A percentile compares a stretch with the other conserved stretches of the same genome.
These are phyloP conservation scores for Penicillium verrucosum DNA, from an alignment of 2,329 filamentous ascomycete genomes.

Conservation along the genomic window DNA sequence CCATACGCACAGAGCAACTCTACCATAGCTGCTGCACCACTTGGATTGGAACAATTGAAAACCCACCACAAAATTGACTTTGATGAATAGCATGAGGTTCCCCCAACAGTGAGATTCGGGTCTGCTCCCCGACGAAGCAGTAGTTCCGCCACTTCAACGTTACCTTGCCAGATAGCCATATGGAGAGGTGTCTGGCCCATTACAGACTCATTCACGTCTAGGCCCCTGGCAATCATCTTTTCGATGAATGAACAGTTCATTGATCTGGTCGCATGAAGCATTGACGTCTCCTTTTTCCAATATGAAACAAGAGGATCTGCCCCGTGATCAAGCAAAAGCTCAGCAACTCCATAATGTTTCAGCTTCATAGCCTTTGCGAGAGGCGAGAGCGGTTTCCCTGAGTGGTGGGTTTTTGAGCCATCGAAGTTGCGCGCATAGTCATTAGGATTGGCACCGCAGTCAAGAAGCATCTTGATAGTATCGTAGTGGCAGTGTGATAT, in stretches of 20 bases:
- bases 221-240: not conserved
- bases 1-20: not conserved
- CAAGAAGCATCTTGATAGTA: not conserved
- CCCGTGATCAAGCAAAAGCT: not conserved
- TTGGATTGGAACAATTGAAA: not conserved
- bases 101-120: not conserved
- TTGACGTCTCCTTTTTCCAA: not conserved
- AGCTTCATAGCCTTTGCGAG: not conserved
- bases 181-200: not conserved
- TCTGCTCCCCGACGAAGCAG: conserved; percentile 1
- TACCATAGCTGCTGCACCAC: not conserved
- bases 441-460: not conserved
- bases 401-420: not conserved
- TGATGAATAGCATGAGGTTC: not conserved
- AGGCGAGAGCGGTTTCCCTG: not conserved
- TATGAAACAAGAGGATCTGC: not conserved
- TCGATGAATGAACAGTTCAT: not conserved
- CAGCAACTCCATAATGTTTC: not conserved
- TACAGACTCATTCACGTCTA: conserved; percentile 1
- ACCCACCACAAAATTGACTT: not conserved
- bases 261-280: not conserved
- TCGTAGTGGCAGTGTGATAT: not conserved
- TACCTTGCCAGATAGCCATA: not conserved
- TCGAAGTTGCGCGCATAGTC: not conserved
- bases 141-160: not conserved